Percentiles rank a stretch among this genome's conserved stretches.
phyloP scores from a whole-genome alignment of 495 filamentous ascomycete species.

The Trichoderma gamsii region DNA sequence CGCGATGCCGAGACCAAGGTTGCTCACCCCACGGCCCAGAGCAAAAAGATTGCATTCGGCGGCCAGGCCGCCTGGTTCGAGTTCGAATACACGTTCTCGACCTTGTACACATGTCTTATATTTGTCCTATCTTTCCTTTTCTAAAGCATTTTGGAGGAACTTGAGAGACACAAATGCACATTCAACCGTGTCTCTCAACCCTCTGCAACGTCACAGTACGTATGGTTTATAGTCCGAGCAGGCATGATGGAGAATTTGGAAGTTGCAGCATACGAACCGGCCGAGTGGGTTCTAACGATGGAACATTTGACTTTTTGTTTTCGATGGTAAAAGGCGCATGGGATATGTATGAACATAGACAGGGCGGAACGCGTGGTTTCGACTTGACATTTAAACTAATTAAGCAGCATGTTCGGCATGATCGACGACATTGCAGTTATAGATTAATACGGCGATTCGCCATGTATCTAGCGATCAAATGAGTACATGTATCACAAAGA shows the following conservation, averaged over 20 bases:
- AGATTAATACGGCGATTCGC: constrained; percentile 11
- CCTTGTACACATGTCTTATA: constrained; percentile 32
- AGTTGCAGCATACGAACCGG: not conserved
- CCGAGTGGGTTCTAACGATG: not conserved
- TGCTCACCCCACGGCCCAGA: constrained; percentile 35
- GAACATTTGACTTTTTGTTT: not conserved
- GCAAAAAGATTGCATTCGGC: constrained; percentile 40
- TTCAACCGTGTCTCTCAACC: not conserved
- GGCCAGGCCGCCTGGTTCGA: constrained; percentile 41
- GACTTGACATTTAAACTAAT: not conserved
- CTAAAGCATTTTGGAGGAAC: not conserved
- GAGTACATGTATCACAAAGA: not conserved
- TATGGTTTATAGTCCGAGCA: not conserved
- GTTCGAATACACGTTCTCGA: constrained; percentile 36
- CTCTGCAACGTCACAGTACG: not conserved
- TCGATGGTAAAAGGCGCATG: constrained; percentile 5
- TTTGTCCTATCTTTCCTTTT: constrained; percentile 36
- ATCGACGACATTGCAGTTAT: not conserved
- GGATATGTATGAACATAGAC: constrained; percentile 9
- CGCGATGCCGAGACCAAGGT: constrained; percentile 42
- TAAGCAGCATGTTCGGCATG: not conserved
- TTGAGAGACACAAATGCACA: not conserved
- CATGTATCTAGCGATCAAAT: constrained; percentile 4
- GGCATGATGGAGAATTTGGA: not conserved
- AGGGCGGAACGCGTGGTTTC: not conserved